Conservation (phyloP, 139 green algal species). For the Chlamydomonas sphaeroides region DNA sequence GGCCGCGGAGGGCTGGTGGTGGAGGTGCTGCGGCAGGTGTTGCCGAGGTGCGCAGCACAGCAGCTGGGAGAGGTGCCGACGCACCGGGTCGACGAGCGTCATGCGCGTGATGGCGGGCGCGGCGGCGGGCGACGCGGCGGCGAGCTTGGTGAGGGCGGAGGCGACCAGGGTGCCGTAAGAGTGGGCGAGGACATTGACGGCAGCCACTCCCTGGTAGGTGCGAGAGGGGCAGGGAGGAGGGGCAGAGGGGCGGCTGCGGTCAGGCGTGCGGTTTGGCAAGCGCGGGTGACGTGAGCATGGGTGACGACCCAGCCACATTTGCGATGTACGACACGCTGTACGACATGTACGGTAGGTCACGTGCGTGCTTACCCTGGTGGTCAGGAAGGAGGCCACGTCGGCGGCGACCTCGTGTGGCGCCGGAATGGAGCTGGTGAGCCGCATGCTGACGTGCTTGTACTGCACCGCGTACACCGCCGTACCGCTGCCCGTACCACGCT, state of each 20-base stretch:
- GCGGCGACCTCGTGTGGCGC: slow-evolving; percentile 50
- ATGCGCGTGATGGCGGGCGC: slow-evolving; percentile 27
- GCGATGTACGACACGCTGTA: too few relatives aligned
- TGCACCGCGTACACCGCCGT: slow-evolving; percentile 52
- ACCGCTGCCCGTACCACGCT: too few relatives aligned
- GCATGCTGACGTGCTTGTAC: slow-evolving; percentile 68
- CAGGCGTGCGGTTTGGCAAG: too few relatives aligned
- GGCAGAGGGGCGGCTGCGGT: too few relatives aligned
- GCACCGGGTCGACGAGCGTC: slow-evolving; percentile 52
- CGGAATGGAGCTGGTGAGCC: slow-evolving; percentile 53
- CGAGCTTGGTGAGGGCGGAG: slow-evolving; percentile 38
- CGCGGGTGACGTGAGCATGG: too few relatives aligned
- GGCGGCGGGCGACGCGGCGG: background rate
- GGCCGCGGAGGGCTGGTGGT: too few relatives aligned
- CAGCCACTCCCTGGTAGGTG: too few relatives aligned
- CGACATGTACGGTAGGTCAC: too few relatives aligned
- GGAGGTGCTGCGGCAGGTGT: background rate
- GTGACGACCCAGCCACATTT: too few relatives aligned
- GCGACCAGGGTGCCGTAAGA: slow-evolving; percentile 57
- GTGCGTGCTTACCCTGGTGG: background rate
- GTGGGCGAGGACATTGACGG: slow-evolving; percentile 55
- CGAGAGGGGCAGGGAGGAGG: background rate
- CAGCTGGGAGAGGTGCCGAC: too few relatives aligned
- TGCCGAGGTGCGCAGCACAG: too few relatives aligned
- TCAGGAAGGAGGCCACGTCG: slow-evolving; percentile 52